Evolutionary conservation across 257 asterid species (phyloP).

Genomic region (Solanum chiquidenum): DNA sequence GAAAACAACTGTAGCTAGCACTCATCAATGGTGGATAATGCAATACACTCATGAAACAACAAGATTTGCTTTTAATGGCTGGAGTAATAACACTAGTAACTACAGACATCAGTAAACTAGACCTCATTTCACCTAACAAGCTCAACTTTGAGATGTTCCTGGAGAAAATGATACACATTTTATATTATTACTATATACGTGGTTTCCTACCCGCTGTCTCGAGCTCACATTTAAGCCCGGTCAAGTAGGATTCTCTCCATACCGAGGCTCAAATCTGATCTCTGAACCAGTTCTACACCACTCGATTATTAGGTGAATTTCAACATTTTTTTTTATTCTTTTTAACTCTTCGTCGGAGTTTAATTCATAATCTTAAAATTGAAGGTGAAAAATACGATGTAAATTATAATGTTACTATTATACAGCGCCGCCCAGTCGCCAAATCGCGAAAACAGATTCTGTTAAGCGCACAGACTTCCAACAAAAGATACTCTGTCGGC

Average conservation of each 20-base stretch:
- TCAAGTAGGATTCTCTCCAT: no score
- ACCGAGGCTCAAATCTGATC: fast-evolving
- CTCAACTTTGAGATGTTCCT: neutral
- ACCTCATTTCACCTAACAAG: neutral
- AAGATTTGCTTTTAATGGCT: neutral
- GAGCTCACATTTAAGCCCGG: neutral
- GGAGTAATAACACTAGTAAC: neutral
- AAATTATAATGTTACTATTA: neutral
- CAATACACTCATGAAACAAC: neutral
- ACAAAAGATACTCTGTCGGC: slow-evolving; percentile 32
- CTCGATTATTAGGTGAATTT: no score
- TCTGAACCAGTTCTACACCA: neutral
- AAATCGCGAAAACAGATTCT: slow-evolving; percentile 26
- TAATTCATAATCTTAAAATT: no score
- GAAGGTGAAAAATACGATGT: fast-evolving
- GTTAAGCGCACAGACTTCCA: slow-evolving; percentile 20
- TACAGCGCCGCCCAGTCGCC: slow-evolving; percentile 3
- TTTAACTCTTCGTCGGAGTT: no score
- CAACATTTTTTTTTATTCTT: no score
- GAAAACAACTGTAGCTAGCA: neutral
- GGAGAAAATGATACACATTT: neutral
- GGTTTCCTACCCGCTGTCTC: neutral
- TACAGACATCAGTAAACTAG: neutral
- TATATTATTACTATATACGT: neutral
- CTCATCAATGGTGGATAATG: neutral